phyloP scores from a whole-genome alignment of 345 rosid species.

The Eucalyptus microcorys region DNA sequence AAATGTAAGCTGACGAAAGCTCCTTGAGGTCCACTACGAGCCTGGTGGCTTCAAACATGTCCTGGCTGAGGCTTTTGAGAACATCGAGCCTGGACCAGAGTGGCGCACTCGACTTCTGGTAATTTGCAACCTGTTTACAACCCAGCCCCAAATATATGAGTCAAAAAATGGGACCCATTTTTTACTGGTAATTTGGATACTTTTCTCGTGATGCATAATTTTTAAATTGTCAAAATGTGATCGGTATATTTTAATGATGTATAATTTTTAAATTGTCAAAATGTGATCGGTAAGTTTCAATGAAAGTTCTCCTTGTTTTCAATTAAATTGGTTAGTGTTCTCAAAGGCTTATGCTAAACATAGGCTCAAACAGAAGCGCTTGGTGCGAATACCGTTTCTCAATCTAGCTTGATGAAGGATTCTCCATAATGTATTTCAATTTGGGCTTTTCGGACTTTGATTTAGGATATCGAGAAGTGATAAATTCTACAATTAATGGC shows the following conservation, averaged over 20 bases:
- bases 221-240: neutral
- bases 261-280: too few relatives aligned
- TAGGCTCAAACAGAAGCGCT: too few relatives aligned
- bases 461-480: neutral
- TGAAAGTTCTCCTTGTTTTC: neutral
- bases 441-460: neutral
- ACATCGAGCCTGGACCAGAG: conserved; percentile 42
- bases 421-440: too few relatives aligned
- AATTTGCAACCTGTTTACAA: neutral
- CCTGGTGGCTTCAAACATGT: conserved; percentile 44
- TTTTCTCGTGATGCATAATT: too few relatives aligned
- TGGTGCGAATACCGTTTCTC: too few relatives aligned
- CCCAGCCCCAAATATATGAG: neutral
- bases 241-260: neutral
- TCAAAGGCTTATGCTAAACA: neutral
- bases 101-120: conserved; percentile 5
- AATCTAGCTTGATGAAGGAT: too few relatives aligned
- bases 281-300: neutral
- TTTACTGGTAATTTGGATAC: neutral
- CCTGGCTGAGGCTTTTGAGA: conserved; percentile 24
- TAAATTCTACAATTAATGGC: neutral
- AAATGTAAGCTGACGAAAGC: conserved; percentile 41
- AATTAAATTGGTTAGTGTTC: neutral
- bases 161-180: neutral
- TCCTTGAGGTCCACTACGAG: conserved; percentile 35